phyloP scores from a whole-genome alignment of 208 protist species.

The Trypanosoma brucei region DNA sequence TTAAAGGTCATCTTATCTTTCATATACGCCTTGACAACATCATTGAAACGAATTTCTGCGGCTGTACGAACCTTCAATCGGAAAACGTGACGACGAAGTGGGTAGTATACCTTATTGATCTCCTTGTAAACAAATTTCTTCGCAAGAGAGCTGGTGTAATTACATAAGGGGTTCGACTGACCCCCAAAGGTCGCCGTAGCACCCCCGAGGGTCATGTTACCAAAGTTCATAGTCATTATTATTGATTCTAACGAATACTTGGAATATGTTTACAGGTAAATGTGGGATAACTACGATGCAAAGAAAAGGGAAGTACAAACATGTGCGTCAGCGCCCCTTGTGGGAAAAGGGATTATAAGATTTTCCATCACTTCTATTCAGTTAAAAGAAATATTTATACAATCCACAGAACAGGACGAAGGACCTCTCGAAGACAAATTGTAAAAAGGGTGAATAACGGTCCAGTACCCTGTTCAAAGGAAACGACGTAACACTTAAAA shows the following conservation, averaged over 20 bases:
- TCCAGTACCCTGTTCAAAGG: no score
- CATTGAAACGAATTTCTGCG: constrained; percentile 80
- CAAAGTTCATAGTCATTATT: constrained; percentile 88
- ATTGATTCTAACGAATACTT: neutral
- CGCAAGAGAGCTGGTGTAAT: constrained; percentile 85
- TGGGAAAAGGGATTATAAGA: no score
- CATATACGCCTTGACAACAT: constrained; percentile 87
- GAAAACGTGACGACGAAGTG: constrained; percentile 81
- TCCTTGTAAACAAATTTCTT: constrained; percentile 90
- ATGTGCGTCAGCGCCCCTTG: no score
- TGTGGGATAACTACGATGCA: no score
- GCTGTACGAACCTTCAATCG: constrained; percentile 84
- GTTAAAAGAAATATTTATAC: no score
- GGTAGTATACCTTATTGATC: constrained; percentile 80
- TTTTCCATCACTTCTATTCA: no score
- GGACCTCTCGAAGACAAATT: no score
- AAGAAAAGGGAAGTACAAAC: no score
- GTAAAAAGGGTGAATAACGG: no score
- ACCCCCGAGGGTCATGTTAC: constrained; percentile 74
- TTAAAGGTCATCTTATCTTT: constrained; percentile 85
- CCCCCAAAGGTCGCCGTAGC: constrained; percentile 86
- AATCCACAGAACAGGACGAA: no score
- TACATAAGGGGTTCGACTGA: constrained; percentile 83
- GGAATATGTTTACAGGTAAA: no score
- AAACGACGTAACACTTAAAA: no score